These are phyloP conservation scores for Pulveroboletus sp. DNA, from an alignment of 768 basidiomycete genomes.

Conservation along the genomic window DNA sequence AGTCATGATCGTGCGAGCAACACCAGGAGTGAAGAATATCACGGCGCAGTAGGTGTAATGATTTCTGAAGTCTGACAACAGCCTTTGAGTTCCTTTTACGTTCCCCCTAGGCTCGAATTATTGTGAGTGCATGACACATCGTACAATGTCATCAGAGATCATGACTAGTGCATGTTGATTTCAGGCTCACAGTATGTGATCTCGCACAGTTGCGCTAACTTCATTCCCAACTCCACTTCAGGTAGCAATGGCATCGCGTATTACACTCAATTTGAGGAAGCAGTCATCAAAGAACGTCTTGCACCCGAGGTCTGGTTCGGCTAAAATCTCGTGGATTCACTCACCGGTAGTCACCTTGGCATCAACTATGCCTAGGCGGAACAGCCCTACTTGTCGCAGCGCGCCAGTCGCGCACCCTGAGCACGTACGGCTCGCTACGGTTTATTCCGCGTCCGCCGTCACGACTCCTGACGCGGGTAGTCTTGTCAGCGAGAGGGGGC, in stretches of 20 bases:
- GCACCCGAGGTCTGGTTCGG: neutral
- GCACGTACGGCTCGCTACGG: neutral
- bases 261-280: conserved; percentile 57
- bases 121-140: conserved; percentile 31
- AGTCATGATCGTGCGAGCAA: conserved; percentile 34
- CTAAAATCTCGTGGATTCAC: neutral
- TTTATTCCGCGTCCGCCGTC: neutral
- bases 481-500: neutral
- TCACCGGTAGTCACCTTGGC: neutral
- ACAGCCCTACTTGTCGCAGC: neutral
- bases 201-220: neutral
- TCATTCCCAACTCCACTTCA: conserved; percentile 15
- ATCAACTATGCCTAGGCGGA: neutral
- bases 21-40: conserved; percentile 32
- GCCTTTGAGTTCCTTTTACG: neutral
- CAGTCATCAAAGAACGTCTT: conserved; percentile 3
- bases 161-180: conserved; percentile 32
- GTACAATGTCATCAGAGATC: conserved; percentile 18
- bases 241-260: conserved; percentile 66
- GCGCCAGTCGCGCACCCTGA: neutral
- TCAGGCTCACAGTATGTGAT: conserved; percentile 12
- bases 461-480: neutral
- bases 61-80: neutral
- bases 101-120: conserved; percentile 30
- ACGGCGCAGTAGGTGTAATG: conserved; percentile 26